Evolutionary conservation across 2,329 filamentous ascomycete species (phyloP).

Genomic region (Sarocladiaceae sp.): DNA sequence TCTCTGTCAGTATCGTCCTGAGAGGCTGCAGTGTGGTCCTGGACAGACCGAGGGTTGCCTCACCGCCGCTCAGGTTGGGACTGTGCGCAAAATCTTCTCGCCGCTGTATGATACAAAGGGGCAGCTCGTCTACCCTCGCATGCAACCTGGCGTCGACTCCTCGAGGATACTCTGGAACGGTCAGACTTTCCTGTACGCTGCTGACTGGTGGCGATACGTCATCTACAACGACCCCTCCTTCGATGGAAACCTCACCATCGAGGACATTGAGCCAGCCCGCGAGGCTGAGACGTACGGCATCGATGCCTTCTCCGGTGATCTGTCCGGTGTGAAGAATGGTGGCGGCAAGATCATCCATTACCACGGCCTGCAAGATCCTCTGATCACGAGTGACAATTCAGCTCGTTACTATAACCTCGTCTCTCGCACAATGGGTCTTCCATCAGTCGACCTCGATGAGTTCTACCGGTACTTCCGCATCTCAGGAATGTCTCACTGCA

Average conservation of each 20-base stretch:
- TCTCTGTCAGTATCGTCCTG: constrained; percentile 6
- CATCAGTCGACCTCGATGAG: constrained; percentile 29
- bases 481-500: constrained; percentile 51
- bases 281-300: background rate
- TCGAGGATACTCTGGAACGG: constrained; percentile 27
- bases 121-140: constrained; percentile 33
- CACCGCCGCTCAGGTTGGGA: background rate
- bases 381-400: constrained; percentile 48
- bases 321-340: constrained; percentile 41
- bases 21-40: background rate
- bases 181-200: constrained; percentile 24
- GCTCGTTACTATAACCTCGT: constrained; percentile 41
- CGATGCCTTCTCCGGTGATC: constrained; percentile 26
- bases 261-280: constrained; percentile 3
- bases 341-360: constrained; percentile 56
- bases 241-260: constrained; percentile 39
- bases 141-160: constrained; percentile 45
- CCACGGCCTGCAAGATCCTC: constrained; percentile 53
- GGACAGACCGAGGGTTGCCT: background rate
- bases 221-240: constrained; percentile 37
- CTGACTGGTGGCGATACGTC: constrained; percentile 35
- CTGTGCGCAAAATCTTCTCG: constrained; percentile 3
- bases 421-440: constrained; percentile 19
- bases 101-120: constrained; percentile 1
- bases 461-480: constrained; percentile 50